Percentiles rank a stretch among this genome's conserved stretches.
Conservation (phyloP, 2,329 filamentous ascomycete genomes). For the Lasiodiplodia gonubiensis region DNA sequence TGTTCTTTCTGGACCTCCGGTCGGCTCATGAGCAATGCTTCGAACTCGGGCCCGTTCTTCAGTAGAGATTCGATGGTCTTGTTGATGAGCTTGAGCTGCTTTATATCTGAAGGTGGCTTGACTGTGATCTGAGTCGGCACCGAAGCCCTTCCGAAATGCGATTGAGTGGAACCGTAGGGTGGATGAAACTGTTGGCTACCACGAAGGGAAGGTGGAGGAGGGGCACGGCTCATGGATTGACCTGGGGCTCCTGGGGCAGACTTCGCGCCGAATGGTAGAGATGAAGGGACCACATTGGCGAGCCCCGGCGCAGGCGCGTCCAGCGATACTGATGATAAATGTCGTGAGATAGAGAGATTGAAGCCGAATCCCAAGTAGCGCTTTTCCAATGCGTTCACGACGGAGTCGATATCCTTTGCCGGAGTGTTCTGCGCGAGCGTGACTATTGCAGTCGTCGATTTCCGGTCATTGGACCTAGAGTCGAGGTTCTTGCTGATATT, state of each 20-base stretch:
- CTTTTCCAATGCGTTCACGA: slow-evolving; percentile 79
- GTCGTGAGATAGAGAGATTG: slow-evolving; percentile 78
- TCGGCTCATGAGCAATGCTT: slow-evolving; percentile 87
- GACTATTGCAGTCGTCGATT: slow-evolving; percentile 77
- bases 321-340: slow-evolving; percentile 79
- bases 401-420: slow-evolving; percentile 79
- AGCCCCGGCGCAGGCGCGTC: slow-evolving; percentile 58
- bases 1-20: slow-evolving; percentile 84
- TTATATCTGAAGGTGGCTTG: slow-evolving; percentile 74
- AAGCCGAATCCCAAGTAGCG: slow-evolving; percentile 85
- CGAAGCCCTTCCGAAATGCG: slow-evolving; percentile 51
- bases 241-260: slow-evolving; percentile 54
- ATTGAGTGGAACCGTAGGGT: slow-evolving; percentile 30
- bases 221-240: slow-evolving; percentile 53
- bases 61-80: slow-evolving; percentile 82
- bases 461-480: slow-evolving; percentile 65
- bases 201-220: slow-evolving; percentile 71
- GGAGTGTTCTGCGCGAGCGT: slow-evolving; percentile 81
- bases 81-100: slow-evolving; percentile 82
- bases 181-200: slow-evolving; percentile 35
- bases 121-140: slow-evolving; percentile 66
- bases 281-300: slow-evolving; percentile 54
- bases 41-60: slow-evolving; percentile 82
- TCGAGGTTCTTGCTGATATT: slow-evolving; percentile 67
- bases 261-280: slow-evolving; percentile 78